phyloP scores from a whole-genome alignment of 2,329 filamentous ascomycete genomes.

The Arachnopeziza araneosa region DNA sequence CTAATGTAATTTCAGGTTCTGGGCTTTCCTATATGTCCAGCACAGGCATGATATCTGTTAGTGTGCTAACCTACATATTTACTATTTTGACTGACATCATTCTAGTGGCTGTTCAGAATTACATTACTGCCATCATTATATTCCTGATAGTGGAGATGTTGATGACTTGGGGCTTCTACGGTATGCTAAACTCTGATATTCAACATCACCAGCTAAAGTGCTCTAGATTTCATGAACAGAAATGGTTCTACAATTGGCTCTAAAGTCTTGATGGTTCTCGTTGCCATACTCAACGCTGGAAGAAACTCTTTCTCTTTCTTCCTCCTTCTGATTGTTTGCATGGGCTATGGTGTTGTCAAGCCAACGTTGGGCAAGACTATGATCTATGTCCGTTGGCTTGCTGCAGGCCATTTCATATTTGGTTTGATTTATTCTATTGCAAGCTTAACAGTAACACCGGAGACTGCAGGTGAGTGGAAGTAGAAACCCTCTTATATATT shows the following conservation, averaged over 20 bases:
- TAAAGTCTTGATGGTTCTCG: constrained; percentile 82
- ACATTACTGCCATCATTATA: constrained; percentile 93
- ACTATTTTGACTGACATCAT: neutral
- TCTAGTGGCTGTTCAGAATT: constrained; percentile 92
- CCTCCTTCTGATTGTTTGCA: constrained; percentile 93
- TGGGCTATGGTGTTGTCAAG: constrained; percentile 99
- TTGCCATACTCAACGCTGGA: constrained; percentile 88
- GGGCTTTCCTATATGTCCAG: constrained; percentile 93
- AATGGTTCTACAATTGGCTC: constrained; percentile 78
- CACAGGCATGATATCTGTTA: constrained; percentile 84
- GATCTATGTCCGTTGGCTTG: constrained; percentile 87
- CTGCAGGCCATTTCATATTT: constrained; percentile 89
- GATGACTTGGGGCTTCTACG: constrained; percentile 98
- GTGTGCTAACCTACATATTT: constrained; percentile 26
- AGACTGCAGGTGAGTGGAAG: constrained; percentile 60
- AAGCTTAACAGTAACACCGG: constrained; percentile 81
- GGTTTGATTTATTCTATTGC: constrained; percentile 90
- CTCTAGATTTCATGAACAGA: constrained; percentile 79
- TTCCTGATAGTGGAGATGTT: constrained; percentile 95
- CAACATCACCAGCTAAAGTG: too few species aligned
- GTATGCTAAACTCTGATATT: constrained; percentile 39
- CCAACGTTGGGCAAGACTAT: constrained; percentile 86
- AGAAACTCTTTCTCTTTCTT: constrained; percentile 99
- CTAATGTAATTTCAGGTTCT: constrained; percentile 51
- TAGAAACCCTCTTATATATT: neutral